A percentile compares a stretch with the other conserved stretches of the same genome.
phyloP scores from a whole-genome alignment of 139 green algal genomes.

The Penium margaritaceum region DNA sequence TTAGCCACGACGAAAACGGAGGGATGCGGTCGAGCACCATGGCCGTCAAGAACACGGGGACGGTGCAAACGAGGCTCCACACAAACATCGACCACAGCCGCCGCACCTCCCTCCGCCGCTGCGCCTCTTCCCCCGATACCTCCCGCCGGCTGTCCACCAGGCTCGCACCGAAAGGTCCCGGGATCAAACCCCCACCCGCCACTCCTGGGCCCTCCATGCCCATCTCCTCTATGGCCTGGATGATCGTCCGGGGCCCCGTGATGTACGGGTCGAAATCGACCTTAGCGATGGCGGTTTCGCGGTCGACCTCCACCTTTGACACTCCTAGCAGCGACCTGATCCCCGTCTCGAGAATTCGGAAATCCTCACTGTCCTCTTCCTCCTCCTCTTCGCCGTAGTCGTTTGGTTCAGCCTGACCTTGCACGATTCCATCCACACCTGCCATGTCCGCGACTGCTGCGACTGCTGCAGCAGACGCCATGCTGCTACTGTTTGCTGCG shows the following conservation, averaged over 20 bases:
- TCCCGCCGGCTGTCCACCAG: constrained; percentile 14
- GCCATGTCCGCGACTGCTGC: neutral
- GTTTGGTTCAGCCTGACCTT: too few relatives aligned
- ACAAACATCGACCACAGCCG: constrained; percentile 17
- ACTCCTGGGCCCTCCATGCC: neutral
- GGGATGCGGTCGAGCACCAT: constrained; percentile 76
- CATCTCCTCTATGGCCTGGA: constrained; percentile 55
- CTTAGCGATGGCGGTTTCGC: constrained; percentile 10
- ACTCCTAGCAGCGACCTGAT: constrained; percentile 1
- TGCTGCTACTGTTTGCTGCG: neutral
- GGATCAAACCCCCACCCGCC: neutral
- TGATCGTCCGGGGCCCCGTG: constrained; percentile 61
- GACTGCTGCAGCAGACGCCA: neutral
- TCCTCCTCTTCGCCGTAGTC: too few relatives aligned
- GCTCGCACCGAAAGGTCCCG: neutral
- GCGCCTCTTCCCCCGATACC: constrained; percentile 9
- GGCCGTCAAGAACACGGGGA: constrained; percentile 78
- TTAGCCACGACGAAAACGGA: constrained; percentile 36
- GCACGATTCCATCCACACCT: neutral
- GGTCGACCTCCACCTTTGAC: neutral
- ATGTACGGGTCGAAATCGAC: constrained; percentile 59
- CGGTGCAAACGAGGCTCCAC: constrained; percentile 60
- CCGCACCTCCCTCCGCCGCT: constrained; percentile 13
- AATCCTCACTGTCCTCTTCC: too few relatives aligned
- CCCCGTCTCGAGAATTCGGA: neutral